phyloP scores from a whole-genome alignment of 345 rosid species.

The Diplotaxis tenuifolia region DNA sequence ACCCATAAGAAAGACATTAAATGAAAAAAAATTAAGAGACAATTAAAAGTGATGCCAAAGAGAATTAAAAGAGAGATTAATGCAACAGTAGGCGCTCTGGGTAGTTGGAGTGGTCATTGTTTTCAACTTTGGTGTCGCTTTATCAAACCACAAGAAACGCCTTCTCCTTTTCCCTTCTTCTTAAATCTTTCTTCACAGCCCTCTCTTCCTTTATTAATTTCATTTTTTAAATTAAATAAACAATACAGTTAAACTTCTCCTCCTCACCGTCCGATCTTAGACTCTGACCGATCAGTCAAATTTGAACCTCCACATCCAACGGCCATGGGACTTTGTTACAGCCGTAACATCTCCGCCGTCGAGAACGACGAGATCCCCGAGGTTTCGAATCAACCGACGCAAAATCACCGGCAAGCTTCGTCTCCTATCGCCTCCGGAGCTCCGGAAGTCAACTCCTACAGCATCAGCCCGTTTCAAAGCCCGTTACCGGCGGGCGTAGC shows the following conservation, averaged over 20 bases:
- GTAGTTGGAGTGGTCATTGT: constrained; percentile 12
- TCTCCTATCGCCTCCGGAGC: constrained; percentile 34
- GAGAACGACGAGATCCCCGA: constrained; percentile 34
- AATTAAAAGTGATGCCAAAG: constrained; percentile 18
- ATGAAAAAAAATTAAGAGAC: constrained; percentile 21
- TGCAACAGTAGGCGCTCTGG: constrained; percentile 10
- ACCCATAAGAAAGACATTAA: constrained; percentile 3
- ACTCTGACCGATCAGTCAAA: constrained; percentile 32
- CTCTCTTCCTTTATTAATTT: background rate
- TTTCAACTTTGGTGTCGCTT: constrained; percentile 1
- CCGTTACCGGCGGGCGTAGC: constrained; percentile 80
- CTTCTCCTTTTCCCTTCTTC: constrained; percentile 3
- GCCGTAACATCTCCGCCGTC: constrained; percentile 51
- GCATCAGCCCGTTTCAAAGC: constrained; percentile 68
- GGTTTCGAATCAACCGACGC: constrained; percentile 9
- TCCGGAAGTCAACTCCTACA: constrained; percentile 47
- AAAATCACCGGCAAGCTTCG: constrained; percentile 15
- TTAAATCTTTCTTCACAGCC: constrained; percentile 1
- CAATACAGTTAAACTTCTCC: constrained; percentile 4
- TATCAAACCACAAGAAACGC: constrained; percentile 11
- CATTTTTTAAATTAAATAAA: background rate
- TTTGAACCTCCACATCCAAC: constrained; percentile 13
- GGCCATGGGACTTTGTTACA: constrained; percentile 82
- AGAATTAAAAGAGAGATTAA: constrained; percentile 21
- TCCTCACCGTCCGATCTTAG: constrained; percentile 39